phyloP scores from a whole-genome alignment of 495 filamentous ascomycete species.

The Penicillium steckii region DNA sequence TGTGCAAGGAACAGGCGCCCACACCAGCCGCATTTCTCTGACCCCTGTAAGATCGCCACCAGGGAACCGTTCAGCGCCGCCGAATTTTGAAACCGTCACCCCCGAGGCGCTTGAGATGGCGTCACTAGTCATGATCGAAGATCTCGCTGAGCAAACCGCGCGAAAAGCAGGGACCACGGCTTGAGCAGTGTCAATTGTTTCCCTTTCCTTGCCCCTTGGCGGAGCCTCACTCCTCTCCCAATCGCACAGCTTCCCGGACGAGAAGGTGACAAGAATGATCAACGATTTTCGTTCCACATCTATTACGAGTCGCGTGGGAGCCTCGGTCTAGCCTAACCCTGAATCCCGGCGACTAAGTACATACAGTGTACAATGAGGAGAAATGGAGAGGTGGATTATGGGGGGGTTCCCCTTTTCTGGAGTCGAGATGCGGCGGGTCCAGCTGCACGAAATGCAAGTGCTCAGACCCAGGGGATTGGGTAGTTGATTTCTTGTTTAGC shows the following conservation, averaged over 20 bases:
- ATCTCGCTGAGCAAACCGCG: constrained; percentile 11
- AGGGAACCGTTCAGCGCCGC: constrained; percentile 2
- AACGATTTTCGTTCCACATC: constrained; percentile 3
- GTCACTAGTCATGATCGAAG: constrained; percentile 16
- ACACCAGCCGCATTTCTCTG: not conserved
- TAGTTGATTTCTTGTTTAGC: not conserved
- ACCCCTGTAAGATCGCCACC: constrained; percentile 8
- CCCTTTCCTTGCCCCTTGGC: constrained; percentile 8
- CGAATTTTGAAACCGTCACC: constrained; percentile 3
- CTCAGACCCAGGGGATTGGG: constrained; percentile 8
- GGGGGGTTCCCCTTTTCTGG: constrained; percentile 19
- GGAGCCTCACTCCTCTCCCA: constrained; percentile 11
- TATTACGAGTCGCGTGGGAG: constrained; percentile 1
- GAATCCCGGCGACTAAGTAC: not conserved
- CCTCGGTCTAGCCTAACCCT: not conserved
- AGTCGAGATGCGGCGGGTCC: constrained; percentile 16
- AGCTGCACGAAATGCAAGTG: constrained; percentile 17
- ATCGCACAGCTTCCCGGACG: constrained; percentile 10
- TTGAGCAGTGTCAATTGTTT: constrained; percentile 1
- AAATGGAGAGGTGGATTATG: not conserved
- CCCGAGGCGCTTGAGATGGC: constrained; percentile 10
- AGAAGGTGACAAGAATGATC: constrained; percentile 23
- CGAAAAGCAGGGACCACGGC: constrained; percentile 20
- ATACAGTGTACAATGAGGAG: not conserved
- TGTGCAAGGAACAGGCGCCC: not conserved